Evolutionary conservation across 1,284 basidiomycete genomes (phyloP), one percentile per base, ranked within the genome.

Genomic region (Chalciporus sp.): DNA sequence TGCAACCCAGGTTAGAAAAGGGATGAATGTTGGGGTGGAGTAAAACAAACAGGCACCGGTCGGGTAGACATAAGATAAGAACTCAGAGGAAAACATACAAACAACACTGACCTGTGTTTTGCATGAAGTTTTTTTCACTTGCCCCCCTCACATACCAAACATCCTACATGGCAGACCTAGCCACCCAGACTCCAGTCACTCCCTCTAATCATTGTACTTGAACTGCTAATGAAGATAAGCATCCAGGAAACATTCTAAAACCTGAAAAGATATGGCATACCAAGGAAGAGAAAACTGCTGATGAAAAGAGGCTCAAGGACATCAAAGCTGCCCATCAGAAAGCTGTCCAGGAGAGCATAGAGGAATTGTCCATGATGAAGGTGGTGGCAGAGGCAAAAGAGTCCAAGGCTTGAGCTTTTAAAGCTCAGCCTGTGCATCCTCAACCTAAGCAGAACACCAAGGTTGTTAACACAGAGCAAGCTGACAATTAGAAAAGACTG

Each of bases 161-260:
- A 31, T 31, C 29, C 14, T 12, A 10, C 29, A 31, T 31, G 29
- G 29, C 29, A 31, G 29, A 31, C 29, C 29, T 12, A 26, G 26
- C 12, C 23, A 42, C 41, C 26, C 41, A 26, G 41, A n/a, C 14
- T 9, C 42, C 37, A 51, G 40, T 5, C 42, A 35, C 35, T 20
- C 41, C 41, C 41, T 16, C 20, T 26, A 14, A 19, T 28, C 44
- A 19, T 29, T 29, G 19, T 33, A 56, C 55, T 19, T 10, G 42
- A 16, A 23, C 51, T 17, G 29, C 42, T 39, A 56, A 56, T 31
- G 51, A 42, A 8, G 49, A 52, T n/a, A 20, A 37, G 20, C 50
- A 49, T 17, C 55, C 55, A 43, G 55, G 45, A 8, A 14, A 31
- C 19, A 39, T 51, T 40, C 28, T 56, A 1, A 28, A 47, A 20